These are phyloP conservation scores for Phlyctochytrium arcticum DNA, from an alignment of 192 early-diverging fungal genomes.

Conservation along the genomic window DNA sequence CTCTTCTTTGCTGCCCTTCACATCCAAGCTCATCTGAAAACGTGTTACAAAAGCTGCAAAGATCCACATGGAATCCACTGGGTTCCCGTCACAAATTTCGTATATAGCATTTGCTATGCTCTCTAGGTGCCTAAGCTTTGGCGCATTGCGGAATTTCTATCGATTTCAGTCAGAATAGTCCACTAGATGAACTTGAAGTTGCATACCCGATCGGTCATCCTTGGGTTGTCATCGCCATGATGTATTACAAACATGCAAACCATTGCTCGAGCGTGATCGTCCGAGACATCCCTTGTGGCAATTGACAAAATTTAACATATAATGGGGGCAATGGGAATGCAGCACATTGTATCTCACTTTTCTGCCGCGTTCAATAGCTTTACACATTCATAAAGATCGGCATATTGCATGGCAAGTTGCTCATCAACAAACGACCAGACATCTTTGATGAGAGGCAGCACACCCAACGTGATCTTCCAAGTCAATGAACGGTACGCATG, in stretches of 20 bases:
- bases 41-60: conserved; percentile 26
- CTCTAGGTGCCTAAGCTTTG: too few species aligned
- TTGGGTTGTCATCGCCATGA: too few species aligned
- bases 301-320: too few species aligned
- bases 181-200: too few species aligned
- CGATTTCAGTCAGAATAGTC: too few species aligned
- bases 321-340: too few species aligned
- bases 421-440: conserved; percentile 31
- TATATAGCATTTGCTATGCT: conserved; percentile 32
- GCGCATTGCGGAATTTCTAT: too few species aligned
- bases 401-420: conserved; percentile 18
- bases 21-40: background rate
- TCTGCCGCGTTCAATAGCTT: background rate
- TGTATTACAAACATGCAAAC: conserved; percentile 11
- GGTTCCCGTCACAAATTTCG: conserved; percentile 40
- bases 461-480: conserved; percentile 36
- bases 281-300: too few species aligned
- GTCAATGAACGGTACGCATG: conserved; percentile 33
- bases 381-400: conserved; percentile 23
- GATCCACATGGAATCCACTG: conserved; percentile 45
- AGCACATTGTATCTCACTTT: background rate
- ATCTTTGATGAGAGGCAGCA: conserved; percentile 22
- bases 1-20: background rate
- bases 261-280: too few species aligned
- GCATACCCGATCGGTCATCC: too few species aligned